A percentile compares a stretch with the other conserved stretches of the same genome.
These are phyloP conservation scores for Aspergillus biplanus DNA, from an alignment of 495 filamentous ascomycete species.

Conservation along the genomic window DNA sequence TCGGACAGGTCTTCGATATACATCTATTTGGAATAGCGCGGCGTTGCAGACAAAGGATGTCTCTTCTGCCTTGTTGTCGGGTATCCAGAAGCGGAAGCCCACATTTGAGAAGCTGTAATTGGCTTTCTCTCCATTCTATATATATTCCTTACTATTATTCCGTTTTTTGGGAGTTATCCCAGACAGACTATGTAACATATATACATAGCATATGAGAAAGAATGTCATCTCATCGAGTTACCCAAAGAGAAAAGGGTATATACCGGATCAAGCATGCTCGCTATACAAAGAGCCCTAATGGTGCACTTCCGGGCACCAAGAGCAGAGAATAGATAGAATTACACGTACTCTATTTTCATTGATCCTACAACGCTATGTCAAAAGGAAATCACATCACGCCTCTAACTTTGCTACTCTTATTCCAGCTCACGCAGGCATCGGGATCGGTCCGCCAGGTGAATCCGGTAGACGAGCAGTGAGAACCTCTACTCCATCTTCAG, in stretches of 20 bases:
- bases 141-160: not conserved
- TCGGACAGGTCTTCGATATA: constrained; percentile 72
- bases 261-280: too few species aligned
- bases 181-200: not conserved
- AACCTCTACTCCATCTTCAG: constrained; percentile 90
- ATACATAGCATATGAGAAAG: not conserved
- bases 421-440: constrained; percentile 57
- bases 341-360: not conserved
- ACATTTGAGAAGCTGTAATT: constrained; percentile 83
- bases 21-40: constrained; percentile 81
- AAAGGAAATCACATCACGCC: not conserved
- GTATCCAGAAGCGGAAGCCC: constrained; percentile 77
- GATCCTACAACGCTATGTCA: too few species aligned
- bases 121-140: not conserved
- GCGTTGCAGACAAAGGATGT: constrained; percentile 84
- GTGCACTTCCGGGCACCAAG: too few species aligned
- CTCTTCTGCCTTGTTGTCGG: constrained; percentile 69
- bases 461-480: constrained; percentile 79
- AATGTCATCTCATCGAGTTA: not conserved
- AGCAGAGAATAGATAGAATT: not conserved
- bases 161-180: not conserved
- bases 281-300: too few species aligned
- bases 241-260: too few species aligned
- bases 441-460: constrained; percentile 83
- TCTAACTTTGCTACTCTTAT: not conserved